Evolutionary conservation across 331 rosid genomes (phyloP).

Genomic region (Rhamnella rubrinervis): DNA sequence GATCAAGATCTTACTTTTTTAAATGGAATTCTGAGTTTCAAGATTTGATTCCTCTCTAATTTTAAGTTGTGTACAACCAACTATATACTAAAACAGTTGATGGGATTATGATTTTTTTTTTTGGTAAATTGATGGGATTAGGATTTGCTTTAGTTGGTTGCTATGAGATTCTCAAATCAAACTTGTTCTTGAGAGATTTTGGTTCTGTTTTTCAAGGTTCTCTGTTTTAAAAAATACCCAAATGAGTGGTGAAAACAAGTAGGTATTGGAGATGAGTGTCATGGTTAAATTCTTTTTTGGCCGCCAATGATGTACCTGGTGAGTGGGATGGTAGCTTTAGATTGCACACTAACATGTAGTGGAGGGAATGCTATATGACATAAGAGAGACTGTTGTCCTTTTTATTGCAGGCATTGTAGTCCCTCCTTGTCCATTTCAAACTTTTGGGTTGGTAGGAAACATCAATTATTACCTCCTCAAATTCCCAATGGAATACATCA

Average conservation of each 20-base stretch:
- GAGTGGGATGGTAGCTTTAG: constrained; percentile 32
- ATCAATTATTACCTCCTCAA: constrained; percentile 27
- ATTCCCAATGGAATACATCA: constrained; percentile 14
- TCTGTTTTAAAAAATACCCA: not conserved
- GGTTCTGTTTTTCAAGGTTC: not conserved
- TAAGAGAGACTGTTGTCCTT: constrained; percentile 25
- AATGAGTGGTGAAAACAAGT: constrained; percentile 7
- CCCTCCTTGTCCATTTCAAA: constrained; percentile 22
- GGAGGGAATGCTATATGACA: constrained; percentile 19
- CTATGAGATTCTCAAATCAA: not conserved
- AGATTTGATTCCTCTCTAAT: constrained; percentile 1
- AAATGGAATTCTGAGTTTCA: not conserved
- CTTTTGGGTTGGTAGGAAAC: constrained; percentile 44
- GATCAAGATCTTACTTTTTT: not conserved
- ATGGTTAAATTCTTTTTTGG: not conserved
- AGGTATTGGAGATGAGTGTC: not conserved
- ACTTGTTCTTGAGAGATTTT: not conserved
- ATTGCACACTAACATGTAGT: constrained; percentile 22
- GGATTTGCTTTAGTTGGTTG: not conserved
- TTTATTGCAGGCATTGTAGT: constrained; percentile 24
- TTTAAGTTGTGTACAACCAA: not conserved
- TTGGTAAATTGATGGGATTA: not conserved
- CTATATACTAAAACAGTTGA: not conserved
- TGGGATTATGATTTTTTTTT: not conserved
- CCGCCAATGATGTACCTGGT: constrained; percentile 31